Conservation (phyloP, 805 yeast genomes). For the Spathaspora hagerdaliae region DNA sequence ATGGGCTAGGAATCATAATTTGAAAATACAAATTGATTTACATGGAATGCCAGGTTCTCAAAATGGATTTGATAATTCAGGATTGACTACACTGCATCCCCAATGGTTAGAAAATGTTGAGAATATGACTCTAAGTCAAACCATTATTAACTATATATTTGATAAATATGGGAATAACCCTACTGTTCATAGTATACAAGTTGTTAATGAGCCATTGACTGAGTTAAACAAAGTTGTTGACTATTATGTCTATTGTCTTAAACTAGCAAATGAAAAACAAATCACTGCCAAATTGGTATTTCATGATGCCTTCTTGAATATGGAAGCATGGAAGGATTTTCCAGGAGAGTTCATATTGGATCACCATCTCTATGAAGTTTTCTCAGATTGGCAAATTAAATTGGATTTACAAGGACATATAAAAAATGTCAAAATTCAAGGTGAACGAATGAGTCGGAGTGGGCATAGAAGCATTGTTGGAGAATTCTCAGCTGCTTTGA, state of each 20-base stretch:
- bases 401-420: conserved; percentile 11
- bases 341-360: conserved; percentile 14
- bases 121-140: conserved; percentile 9
- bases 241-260: conserved; percentile 18
- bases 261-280: conserved; percentile 3
- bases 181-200: conserved; percentile 19
- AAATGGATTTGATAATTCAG: conserved; percentile 84
- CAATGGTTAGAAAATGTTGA: conserved; percentile 11
- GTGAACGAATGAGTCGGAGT: conserved; percentile 28
- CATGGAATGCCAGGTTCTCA: conserved; percentile 87
- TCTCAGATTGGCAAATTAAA: conserved; percentile 12
- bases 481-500: conserved; percentile 71
- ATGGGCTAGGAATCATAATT: conserved; percentile 60
- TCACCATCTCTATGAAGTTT: conserved; percentile 25
- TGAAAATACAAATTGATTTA: conserved; percentile 71
- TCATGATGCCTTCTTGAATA: conserved; percentile 16
- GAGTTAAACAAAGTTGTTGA: conserved; percentile 15
- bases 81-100: conserved; percentile 40
- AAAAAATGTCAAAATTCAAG: conserved; percentile 7
- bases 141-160: conserved; percentile 12
- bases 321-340: conserved; percentile 15
- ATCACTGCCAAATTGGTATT: conserved; percentile 8
- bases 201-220: conserved; percentile 29
- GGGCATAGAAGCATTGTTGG: conserved; percentile 54
- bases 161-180: conserved; percentile 11